phyloP scores from a whole-genome alignment of 106 monocot genomes.

The Acorus gramineus region DNA sequence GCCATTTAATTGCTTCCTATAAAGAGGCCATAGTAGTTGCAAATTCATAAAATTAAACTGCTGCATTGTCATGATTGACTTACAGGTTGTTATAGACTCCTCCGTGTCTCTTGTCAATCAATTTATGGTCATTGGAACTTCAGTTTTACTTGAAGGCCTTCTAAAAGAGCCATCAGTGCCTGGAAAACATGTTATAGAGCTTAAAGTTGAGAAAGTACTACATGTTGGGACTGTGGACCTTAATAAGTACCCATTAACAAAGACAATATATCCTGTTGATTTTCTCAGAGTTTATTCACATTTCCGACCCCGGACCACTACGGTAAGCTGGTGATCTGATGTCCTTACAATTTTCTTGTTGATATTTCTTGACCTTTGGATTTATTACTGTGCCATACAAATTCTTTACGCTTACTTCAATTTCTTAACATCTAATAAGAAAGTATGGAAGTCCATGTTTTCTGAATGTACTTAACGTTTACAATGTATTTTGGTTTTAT shows the following conservation, averaged over 20 bases:
- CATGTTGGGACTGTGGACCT: slow-evolving; percentile 57
- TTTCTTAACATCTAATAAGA: too few relatives aligned
- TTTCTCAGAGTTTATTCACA: slow-evolving; percentile 45
- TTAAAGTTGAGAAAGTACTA: slow-evolving; percentile 61
- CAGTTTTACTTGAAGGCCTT: slow-evolving; percentile 61
- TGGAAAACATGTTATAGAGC: slow-evolving; percentile 35
- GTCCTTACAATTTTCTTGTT: too few relatives aligned
- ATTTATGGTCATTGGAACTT: slow-evolving; percentile 42
- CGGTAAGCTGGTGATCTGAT: slow-evolving; percentile 21
- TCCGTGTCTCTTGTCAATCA: slow-evolving; percentile 34
- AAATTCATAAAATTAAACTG: neutral
- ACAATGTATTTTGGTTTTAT: too few relatives aligned
- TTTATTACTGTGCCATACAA: too few relatives aligned
- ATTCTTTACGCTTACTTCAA: too few relatives aligned
- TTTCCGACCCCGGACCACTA: slow-evolving; percentile 41
- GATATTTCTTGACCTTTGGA: too few relatives aligned
- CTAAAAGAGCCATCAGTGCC: slow-evolving; percentile 14
- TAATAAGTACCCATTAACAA: slow-evolving; percentile 44
- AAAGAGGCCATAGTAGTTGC: neutral
- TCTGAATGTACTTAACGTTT: too few relatives aligned
- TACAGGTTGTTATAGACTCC: slow-evolving; percentile 50
- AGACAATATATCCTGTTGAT: slow-evolving; percentile 27
- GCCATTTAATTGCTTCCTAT: too few relatives aligned
- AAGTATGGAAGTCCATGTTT: too few relatives aligned
- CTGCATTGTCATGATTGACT: neutral